Base-by-base conservation (phyloP, 257 asterid species). In the Solanum sejunctum region DNA sequence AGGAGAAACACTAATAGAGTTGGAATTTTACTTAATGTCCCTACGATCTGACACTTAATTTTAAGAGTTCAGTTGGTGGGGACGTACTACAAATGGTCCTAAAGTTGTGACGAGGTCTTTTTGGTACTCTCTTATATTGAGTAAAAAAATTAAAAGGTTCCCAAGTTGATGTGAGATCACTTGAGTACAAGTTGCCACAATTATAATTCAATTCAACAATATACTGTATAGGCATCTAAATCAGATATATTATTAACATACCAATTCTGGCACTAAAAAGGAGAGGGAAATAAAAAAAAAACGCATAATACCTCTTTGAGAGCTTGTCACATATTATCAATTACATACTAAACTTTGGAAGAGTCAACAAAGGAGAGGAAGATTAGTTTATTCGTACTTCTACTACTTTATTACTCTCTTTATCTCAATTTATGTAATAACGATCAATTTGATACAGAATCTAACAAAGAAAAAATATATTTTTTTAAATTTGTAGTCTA, bases 111-210 rank as follows among this genome's bases (percentile, higher is more conserved):
- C 54, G 55, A 16, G 26, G 39, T 12, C 36, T 26, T 41, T 52
- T 45, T 64, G 28, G 8, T 23, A 21, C 23, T 78, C 41, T 7
- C 26, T 41, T 43, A 52, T 63, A 23, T 82, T 61, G 20, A 81
- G 57, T 45, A 43, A 49, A 58, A 78, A 55, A 80, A 32, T 32
- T 58, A 26, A 17, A 43, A 66, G 32, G 28, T 16, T n/a, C 36
- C 18, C 54, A 45, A 10, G 15, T 45, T 85, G 85, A 86, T 54
- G 87, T 72, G 84, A 86, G 80, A 21, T 61, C 69, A 83, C 55
- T 64, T 66, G 60, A 83, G 84, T 84, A 84, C 85, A 86, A 63
- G 26, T 88, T 52, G 87, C 67, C 32, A 21, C 69, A 61, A 21
- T 21, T 23, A 61, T 15, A 28, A 32, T 32, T 67, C 49, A 32